Conservation (phyloP, 2,329 filamentous ascomycete genomes). For the Colletotrichum orbiculare region DNA sequence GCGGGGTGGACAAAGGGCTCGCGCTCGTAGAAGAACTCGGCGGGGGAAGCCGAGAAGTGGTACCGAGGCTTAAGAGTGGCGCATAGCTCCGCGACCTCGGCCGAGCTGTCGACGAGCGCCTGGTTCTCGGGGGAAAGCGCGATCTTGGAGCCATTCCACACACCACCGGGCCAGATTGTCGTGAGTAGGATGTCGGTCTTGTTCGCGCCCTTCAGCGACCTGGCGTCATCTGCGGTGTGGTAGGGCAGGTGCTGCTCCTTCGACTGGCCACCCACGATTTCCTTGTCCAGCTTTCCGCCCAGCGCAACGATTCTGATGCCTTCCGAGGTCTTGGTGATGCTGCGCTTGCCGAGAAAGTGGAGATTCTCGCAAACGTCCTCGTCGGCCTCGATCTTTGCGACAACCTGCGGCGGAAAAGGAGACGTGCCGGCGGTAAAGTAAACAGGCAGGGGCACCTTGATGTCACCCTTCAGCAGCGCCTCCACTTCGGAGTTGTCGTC, state of each 20-base stretch:
- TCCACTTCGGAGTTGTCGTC: conserved; percentile 68
- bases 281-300: conserved; percentile 76
- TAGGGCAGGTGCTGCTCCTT: conserved; percentile 80
- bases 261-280: conserved; percentile 70
- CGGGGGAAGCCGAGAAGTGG: conserved; percentile 79
- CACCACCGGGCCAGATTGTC: conserved; percentile 81
- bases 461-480: conserved; percentile 76
- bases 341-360: conserved; percentile 88
- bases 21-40: conserved; percentile 82
- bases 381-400: conserved; percentile 78
- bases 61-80: conserved; percentile 88
- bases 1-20: conserved; percentile 87
- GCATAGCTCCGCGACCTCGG: conserved; percentile 82
- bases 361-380: conserved; percentile 89
- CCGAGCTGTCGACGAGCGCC: conserved; percentile 64
- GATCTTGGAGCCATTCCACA: conserved; percentile 76
- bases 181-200: conserved; percentile 89
- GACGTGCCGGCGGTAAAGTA: conserved; percentile 88
- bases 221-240: conserved; percentile 82
- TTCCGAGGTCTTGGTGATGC: conserved; percentile 88
- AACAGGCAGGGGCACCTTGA: conserved; percentile 81
- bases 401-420: conserved; percentile 76
- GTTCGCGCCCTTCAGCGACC: conserved; percentile 79
- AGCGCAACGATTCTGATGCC: conserved; percentile 89
- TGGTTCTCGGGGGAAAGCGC: conserved; percentile 64